These are phyloP conservation scores for Neonectria coccinea DNA, from an alignment of 2,329 filamentous ascomycete species.

Conservation along the genomic window DNA sequence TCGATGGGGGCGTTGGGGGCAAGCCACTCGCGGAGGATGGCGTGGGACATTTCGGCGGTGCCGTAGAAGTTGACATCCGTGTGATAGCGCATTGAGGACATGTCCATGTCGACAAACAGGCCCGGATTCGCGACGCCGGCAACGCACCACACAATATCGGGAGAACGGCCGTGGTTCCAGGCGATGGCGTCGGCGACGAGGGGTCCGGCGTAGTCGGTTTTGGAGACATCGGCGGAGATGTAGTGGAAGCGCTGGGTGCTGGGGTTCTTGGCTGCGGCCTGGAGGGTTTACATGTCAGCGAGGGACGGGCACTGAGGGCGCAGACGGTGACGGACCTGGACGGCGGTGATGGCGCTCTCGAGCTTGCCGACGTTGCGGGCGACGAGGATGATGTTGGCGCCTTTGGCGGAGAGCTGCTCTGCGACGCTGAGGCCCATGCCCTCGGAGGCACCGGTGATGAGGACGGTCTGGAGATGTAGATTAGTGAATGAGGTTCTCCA, in stretches of 20 bases:
- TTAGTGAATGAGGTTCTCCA: conserved; percentile 4
- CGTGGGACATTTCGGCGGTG: conserved; percentile 85
- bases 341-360: conserved; percentile 72
- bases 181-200: conserved; percentile 77
- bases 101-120: conserved; percentile 80
- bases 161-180: conserved; percentile 81
- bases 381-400: conserved; percentile 88
- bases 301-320: not conserved
- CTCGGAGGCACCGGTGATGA: conserved; percentile 92
- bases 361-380: conserved; percentile 83
- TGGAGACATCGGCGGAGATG: conserved; percentile 85
- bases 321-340: conserved; percentile 63
- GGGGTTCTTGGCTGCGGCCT: conserved; percentile 75
- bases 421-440: conserved; percentile 87
- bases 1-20: conserved; percentile 58
- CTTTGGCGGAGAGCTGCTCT: conserved; percentile 80
- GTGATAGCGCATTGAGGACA: conserved; percentile 75
- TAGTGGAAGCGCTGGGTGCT: conserved; percentile 81
- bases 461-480: conserved; percentile 70
- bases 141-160: conserved; percentile 92
- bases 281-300: conserved; percentile 18
- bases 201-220: conserved; percentile 74
- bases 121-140: conserved; percentile 80
- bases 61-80: conserved; percentile 97
- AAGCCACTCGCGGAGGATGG: conserved; percentile 81